A percentile compares a stretch with the other conserved stretches of the same genome.
These are phyloP conservation scores for Amylostereum areolatum DNA, from an alignment of 1,284 basidiomycete genomes.

Conservation along the genomic window DNA sequence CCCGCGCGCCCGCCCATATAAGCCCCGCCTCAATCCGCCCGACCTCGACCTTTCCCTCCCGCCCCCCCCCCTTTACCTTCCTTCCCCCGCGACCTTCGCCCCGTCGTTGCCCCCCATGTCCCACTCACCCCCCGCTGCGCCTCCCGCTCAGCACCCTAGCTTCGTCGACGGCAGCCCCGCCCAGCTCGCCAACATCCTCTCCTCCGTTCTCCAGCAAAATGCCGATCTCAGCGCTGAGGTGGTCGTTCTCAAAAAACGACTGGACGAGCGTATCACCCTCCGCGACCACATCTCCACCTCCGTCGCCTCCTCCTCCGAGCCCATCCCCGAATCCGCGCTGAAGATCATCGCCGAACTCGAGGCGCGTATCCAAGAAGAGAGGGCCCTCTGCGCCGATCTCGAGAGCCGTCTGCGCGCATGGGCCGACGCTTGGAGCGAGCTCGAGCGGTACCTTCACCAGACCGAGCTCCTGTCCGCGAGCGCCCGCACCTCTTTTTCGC, in stretches of 20 bases:
- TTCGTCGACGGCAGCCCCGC: constrained; percentile 24
- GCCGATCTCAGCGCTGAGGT: constrained; percentile 50
- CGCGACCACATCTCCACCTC: constrained; percentile 43
- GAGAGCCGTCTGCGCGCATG: constrained; percentile 43
- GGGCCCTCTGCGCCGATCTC: constrained; percentile 46
- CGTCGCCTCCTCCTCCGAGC: constrained; percentile 15
- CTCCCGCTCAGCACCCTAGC: constrained; percentile 16
- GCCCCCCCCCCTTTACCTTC: constrained; percentile 14
- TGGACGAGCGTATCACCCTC: constrained; percentile 48
- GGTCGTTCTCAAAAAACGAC: constrained; percentile 25
- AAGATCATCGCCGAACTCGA: constrained; percentile 41
- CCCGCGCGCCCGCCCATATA: constrained; percentile 9
- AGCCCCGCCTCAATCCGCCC: constrained; percentile 11
- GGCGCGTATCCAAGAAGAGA: constrained; percentile 43
- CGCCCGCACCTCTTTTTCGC: constrained; percentile 42
- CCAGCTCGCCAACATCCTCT: constrained; percentile 51
- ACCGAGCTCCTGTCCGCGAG: constrained; percentile 44
- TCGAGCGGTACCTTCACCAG: constrained; percentile 42
- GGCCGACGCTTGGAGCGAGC: constrained; percentile 46
- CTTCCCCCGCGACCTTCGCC: constrained; percentile 18
- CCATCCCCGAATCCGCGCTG: constrained; percentile 24
- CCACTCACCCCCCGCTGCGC: constrained; percentile 21
- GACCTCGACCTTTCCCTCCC: constrained; percentile 12
- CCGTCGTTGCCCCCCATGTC: constrained; percentile 16
- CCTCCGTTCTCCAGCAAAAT: constrained; percentile 42